A percentile compares a stretch with the other conserved stretches of the same genome.
These are phyloP conservation scores for Radiomyces spectabilis DNA, from an alignment of 192 early-diverging fungal genomes.

Conservation along the genomic window DNA sequence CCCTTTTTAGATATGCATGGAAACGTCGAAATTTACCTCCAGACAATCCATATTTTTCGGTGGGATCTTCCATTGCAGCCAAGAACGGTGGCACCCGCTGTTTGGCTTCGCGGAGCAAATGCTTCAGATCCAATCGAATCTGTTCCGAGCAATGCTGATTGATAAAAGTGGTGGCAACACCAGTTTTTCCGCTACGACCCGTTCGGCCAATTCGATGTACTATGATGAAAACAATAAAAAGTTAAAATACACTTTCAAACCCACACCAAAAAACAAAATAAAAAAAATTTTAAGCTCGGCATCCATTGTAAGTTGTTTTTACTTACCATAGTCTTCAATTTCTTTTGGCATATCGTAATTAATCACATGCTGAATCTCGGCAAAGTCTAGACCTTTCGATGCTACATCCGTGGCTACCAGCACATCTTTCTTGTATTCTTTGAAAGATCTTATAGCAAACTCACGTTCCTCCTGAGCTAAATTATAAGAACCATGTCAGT, in stretches of 20 bases:
- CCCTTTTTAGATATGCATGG: not conserved
- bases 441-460: constrained; percentile 88
- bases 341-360: constrained; percentile 99
- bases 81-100: constrained; percentile 88
- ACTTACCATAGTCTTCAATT: constrained; percentile 94
- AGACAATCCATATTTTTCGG: constrained; percentile 72
- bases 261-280: too few species aligned
- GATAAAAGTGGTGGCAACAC: constrained; percentile 96
- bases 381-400: constrained; percentile 93
- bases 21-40: constrained; percentile 34
- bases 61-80: constrained; percentile 80
- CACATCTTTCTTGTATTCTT: constrained; percentile 87
- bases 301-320: not conserved
- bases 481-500: too few species aligned
- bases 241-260: too few species aligned
- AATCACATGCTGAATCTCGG: constrained; percentile 95
- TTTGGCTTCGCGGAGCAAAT: constrained; percentile 85
- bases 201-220: constrained; percentile 96
- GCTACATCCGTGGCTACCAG: constrained; percentile 97
- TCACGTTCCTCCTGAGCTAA: constrained; percentile 96
- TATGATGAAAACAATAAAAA: too few species aligned
- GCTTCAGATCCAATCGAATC: constrained; percentile 91
- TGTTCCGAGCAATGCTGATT: constrained; percentile 89
- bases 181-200: constrained; percentile 93
- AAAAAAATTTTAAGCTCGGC: not conserved